These are phyloP conservation scores for Astrephomene gubernaculifera DNA, from an alignment of 139 green algal species.

Conservation along the genomic window DNA sequence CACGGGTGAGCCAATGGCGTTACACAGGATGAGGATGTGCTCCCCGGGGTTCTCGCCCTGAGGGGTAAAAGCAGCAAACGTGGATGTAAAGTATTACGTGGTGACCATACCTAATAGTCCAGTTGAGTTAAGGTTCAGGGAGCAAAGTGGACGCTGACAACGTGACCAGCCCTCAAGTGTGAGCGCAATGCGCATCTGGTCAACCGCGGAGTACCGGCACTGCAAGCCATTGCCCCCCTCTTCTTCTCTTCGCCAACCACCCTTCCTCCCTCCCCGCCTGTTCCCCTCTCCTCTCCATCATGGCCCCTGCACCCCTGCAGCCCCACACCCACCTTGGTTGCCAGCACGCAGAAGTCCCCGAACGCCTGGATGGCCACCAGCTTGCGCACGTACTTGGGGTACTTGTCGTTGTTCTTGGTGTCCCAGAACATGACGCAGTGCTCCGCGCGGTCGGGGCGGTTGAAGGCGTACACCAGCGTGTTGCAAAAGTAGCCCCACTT, in stretches of 20 bases:
- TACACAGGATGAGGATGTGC: slow-evolving; percentile 86
- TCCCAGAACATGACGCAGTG: slow-evolving; percentile 88
- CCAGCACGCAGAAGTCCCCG: slow-evolving; percentile 72
- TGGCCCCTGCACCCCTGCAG: no score
- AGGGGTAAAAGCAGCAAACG: not conserved
- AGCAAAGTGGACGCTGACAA: no score
- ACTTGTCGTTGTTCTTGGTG: slow-evolving; percentile 65
- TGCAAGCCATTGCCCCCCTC: no score
- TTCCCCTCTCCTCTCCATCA: no score
- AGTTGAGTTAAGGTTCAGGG: no score
- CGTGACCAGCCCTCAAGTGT: no score
- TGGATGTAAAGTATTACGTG: no score
- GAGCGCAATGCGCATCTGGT: no score
- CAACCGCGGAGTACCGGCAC: no score
- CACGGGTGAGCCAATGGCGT: slow-evolving; percentile 87
- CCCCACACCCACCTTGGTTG: slow-evolving; percentile 57
- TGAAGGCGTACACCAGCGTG: slow-evolving; percentile 87
- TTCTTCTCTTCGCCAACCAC: no score
- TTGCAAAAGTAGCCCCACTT: slow-evolving; percentile 83
- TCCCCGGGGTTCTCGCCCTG: slow-evolving; percentile 75
- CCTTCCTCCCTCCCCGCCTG: no score
- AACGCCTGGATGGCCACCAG: slow-evolving; percentile 72
- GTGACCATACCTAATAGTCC: no score
- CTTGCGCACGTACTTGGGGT: slow-evolving; percentile 75
- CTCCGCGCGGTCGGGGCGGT: slow-evolving; percentile 71